Base-by-base conservation (phyloP, 805 yeast genomes). In the Maudiozyma barnettii region DNA sequence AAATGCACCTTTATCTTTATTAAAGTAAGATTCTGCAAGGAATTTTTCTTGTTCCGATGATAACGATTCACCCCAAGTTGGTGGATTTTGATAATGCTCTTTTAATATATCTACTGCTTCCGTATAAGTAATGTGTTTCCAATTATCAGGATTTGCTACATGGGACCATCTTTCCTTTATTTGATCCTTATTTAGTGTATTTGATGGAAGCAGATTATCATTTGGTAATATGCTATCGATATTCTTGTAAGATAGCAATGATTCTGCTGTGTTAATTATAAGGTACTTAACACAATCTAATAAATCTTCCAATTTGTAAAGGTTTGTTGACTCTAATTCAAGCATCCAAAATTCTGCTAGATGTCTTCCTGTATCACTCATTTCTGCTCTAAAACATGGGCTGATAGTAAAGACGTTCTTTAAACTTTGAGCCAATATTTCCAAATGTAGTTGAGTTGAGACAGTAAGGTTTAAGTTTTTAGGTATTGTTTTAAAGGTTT, bases 271-370 rank as follows among this genome's bases (percentile, higher is more conserved):
- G 6, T 39, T 8, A 9, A 49, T 40, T 9, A 51, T 26, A 5
- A 49, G 19, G 5, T 30, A 5, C 40, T 47, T 39, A 2, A 82
- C 77, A 44, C 87, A 74, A 2, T 57, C 58, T 1, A 91, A 82
- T 47, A 93, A 65, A 50, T 82, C 83, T 3, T 61, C 59, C 6
- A 90, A 75, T 13, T 70, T 64, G 5, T 72, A 71, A 1, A 84
- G 66, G 63, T 84, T 85, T 8, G 87, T 80, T 19, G 88, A 65
- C 61, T 93, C 99, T 0, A 89, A 95, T 64, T 93, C 99, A 2
- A 93, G 66, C 97, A 93, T 90, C 97, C 97, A 93, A 64, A 93
- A 93, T 64, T 93, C 99, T 49, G 91, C 77, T 49, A 93, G 66
- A 63, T 93, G 99, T 45, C 99, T 74, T 57, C 81, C 85, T 0